phyloP scores from a whole-genome alignment of 345 rosid species.

The Aurinia saxatilis region DNA sequence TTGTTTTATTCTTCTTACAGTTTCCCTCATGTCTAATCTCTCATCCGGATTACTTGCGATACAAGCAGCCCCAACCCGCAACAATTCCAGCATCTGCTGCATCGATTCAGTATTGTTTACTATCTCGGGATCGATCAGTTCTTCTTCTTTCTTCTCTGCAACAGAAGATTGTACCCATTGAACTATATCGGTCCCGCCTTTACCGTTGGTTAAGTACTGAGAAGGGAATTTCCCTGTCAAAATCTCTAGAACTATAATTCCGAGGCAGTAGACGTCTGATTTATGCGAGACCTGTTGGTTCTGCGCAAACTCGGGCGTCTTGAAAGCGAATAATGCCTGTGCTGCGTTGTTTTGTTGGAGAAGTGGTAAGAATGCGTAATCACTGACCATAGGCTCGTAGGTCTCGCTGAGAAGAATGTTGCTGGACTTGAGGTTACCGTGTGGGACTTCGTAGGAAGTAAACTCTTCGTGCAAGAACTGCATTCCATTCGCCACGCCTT shows the following conservation, averaged over 20 bases:
- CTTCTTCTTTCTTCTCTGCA: slow-evolving; percentile 30
- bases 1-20: slow-evolving; percentile 50
- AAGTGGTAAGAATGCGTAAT: slow-evolving; percentile 60
- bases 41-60: slow-evolving; percentile 38
- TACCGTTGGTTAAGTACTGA: slow-evolving; percentile 50
- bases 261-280: slow-evolving; percentile 74
- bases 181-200: slow-evolving; percentile 57
- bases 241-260: slow-evolving; percentile 65
- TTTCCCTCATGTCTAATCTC: slow-evolving; percentile 51
- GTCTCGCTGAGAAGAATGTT: slow-evolving; percentile 48
- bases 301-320: slow-evolving; percentile 51
- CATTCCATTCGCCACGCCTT: slow-evolving; percentile 59
- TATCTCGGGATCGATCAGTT: slow-evolving; percentile 72
- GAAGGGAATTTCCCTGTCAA: slow-evolving; percentile 75
- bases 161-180: slow-evolving; percentile 47
- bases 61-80: slow-evolving; percentile 59
- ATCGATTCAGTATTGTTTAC: slow-evolving; percentile 22
- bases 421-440: slow-evolving; percentile 90
- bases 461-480: slow-evolving; percentile 53
- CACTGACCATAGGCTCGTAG: slow-evolving; percentile 56
- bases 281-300: slow-evolving; percentile 43
- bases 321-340: slow-evolving; percentile 50
- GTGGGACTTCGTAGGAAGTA: slow-evolving; percentile 51
- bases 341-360: slow-evolving; percentile 27
- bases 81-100: slow-evolving; percentile 38